A percentile compares a stretch with the other conserved stretches of the same genome.
These are phyloP conservation scores for Plasmopara viticola DNA, from an alignment of 352 stramenopile genomes.

Conservation along the genomic window DNA sequence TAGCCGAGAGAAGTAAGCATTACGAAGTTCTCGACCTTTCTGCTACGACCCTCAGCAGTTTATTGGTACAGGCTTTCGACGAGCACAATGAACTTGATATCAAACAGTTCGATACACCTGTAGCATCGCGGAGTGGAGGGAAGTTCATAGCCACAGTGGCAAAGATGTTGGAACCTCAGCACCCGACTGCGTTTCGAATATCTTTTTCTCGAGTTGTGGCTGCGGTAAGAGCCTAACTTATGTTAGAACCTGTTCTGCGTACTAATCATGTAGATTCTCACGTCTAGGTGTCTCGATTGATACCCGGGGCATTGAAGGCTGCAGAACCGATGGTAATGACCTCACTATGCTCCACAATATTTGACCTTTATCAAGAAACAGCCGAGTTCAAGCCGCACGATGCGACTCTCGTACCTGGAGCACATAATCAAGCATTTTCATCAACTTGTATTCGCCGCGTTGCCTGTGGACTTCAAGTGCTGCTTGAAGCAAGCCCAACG, in stretches of 20 bases:
- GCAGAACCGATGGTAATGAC: constrained; percentile 13
- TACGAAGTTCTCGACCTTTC: constrained; percentile 28
- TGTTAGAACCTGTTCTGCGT: background rate
- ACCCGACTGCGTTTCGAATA: constrained; percentile 33
- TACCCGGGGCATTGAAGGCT: constrained; percentile 11
- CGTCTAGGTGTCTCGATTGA: constrained; percentile 18
- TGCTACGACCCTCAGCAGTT: constrained; percentile 18
- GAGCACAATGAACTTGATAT: constrained; percentile 3
- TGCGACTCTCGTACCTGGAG: background rate
- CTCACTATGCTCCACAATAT: constrained; percentile 29
- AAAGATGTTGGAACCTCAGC: constrained; percentile 23
- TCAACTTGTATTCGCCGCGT: constrained; percentile 23
- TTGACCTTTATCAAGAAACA: constrained; percentile 36
- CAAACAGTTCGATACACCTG: constrained; percentile 5
- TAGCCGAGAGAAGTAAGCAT: constrained; percentile 11
- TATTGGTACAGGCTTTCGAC: constrained; percentile 21
- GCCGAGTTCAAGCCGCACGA: constrained; percentile 11
- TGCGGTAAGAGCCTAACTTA: constrained; percentile 17
- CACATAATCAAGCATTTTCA: constrained; percentile 12
- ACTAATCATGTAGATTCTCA: constrained; percentile 5
- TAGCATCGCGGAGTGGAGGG: constrained; percentile 6
- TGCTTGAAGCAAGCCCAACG: constrained; percentile 30
- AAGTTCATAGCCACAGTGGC: constrained; percentile 14
- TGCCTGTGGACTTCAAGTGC: constrained; percentile 28
- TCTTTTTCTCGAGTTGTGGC: constrained; percentile 34